Base-by-base conservation (phyloP, 441 rosid genomes). In the Pelargonium hybrid region DNA sequence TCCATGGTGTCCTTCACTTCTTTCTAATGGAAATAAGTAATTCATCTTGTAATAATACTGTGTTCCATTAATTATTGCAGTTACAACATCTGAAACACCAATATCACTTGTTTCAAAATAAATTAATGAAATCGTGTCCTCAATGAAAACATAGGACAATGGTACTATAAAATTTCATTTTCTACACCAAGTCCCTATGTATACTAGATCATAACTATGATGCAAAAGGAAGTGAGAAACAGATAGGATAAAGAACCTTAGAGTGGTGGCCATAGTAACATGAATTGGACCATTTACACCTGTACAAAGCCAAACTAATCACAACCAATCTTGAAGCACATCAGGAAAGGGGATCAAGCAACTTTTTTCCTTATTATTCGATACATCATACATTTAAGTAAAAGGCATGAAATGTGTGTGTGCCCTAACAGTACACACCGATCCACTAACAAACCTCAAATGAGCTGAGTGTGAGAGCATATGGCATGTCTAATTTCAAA, bases 191-290 rank as follows among this genome's bases (percentile, higher is more conserved):
- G 29, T 57, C 23, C 23, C 63, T 20, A 25, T 57, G 23, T 57
- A 57, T 57, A 14, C 25, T 57, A 57, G 9, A 57, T 57, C 9
- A 23, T 18, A 57, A 57, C 4, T 57, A 25, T 57, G 29, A 57
- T 9, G 9, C 29, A 20, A 25, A 57, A 57, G 63, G 6, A 15
- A 54, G 62, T 54, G 21, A 17, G 21, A 17, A 10, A 20, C 29
- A 20, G 4, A 20, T 20, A 20, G 63, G 14, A 57, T 20, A 25
- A 13, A 57, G 13, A 5, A 57, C 63, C 63, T 57, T 57, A 57
- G 63, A 20, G 63, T 57, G 63, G 63, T 57, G 11, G 63, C 63
- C 63, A 57, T 57, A 57, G 63, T 57, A 8, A 21, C 63, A 57
- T 57, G 63, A 25, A 57, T 21, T 5, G 63, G 63, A 17, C 63